phyloP scores from a whole-genome alignment of 108 stramenopile genomes.

The Pseudonitzschia delicatissima region DNA sequence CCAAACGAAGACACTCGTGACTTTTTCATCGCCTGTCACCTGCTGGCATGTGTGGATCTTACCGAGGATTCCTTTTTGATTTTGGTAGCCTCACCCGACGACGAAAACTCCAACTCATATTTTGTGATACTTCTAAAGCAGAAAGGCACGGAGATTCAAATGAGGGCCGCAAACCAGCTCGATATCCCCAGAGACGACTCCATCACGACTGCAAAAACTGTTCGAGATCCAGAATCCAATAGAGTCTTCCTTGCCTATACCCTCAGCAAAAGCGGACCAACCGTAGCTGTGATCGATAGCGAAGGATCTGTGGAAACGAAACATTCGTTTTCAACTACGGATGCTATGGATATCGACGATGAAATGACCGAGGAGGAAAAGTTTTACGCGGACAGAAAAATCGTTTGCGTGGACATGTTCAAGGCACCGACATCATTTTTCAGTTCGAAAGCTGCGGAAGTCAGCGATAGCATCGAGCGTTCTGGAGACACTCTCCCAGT shows the following conservation, averaged over 20 bases:
- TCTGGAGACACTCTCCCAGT: constrained; percentile 10
- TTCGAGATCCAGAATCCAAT: constrained; percentile 2
- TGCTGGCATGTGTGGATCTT: constrained; percentile 18
- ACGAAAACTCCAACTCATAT: constrained; percentile 20
- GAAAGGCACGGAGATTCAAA: neutral
- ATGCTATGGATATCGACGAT: constrained; percentile 29
- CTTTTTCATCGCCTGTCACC: constrained; percentile 18
- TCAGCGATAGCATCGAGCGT: neutral
- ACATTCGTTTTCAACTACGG: constrained; percentile 29
- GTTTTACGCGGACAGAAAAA: constrained; percentile 49
- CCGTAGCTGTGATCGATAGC: constrained; percentile 16
- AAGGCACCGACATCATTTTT: constrained; percentile 31
- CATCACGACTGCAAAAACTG: constrained; percentile 18
- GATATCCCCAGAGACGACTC: constrained; percentile 23
- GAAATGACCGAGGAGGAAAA: constrained; percentile 25
- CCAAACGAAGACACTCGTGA: constrained; percentile 18
- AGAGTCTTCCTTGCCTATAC: constrained; percentile 51
- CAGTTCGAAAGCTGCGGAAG: neutral
- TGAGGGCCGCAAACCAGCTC: constrained; percentile 7
- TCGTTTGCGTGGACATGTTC: constrained; percentile 61
- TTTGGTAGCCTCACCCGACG: constrained; percentile 14
- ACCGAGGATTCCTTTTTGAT: constrained; percentile 13
- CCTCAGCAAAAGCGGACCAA: constrained; percentile 53
- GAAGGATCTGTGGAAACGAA: constrained; percentile 20
- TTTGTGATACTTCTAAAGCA: constrained; percentile 15